Conservation (phyloP, 306 rosid genomes). For the Ormosia semicastrata region DNA sequence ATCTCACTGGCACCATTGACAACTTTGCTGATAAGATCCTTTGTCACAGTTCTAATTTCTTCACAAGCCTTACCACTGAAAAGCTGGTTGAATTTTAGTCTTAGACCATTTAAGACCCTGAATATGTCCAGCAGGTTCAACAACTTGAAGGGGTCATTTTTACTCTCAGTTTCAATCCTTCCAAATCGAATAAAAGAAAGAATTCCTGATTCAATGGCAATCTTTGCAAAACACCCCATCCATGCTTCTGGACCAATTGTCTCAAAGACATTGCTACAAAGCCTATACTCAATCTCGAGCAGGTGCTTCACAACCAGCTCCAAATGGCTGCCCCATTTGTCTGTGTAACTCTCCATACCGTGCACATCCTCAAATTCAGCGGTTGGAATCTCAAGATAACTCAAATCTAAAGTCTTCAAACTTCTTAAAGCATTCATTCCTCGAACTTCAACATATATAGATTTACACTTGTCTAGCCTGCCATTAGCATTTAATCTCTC, state of each 20-base stretch:
- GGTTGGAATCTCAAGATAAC: slow-evolving; percentile 52
- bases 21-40: slow-evolving; percentile 66
- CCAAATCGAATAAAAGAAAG: slow-evolving; percentile 70
- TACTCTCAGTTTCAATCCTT: slow-evolving; percentile 47
- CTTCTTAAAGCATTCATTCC: slow-evolving; percentile 49
- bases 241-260: slow-evolving; percentile 43
- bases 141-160: slow-evolving; percentile 67
- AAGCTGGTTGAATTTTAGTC: slow-evolving; percentile 62
- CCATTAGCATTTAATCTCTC: slow-evolving; percentile 54
- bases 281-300: slow-evolving; percentile 49
- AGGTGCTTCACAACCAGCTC: slow-evolving; percentile 56
- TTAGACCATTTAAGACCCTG: slow-evolving; percentile 54
- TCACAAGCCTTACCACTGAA: slow-evolving; percentile 58
- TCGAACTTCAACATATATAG: slow-evolving; percentile 56
- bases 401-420: slow-evolving; percentile 64
- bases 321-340: slow-evolving; percentile 69
- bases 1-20: slow-evolving; percentile 64
- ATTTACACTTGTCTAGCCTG: slow-evolving; percentile 50
- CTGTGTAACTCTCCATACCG: slow-evolving; percentile 39
- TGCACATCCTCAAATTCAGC: slow-evolving; percentile 36
- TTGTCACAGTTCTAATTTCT: slow-evolving; percentile 56
- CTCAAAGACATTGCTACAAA: slow-evolving; percentile 52
- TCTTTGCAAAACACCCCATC: slow-evolving; percentile 53
- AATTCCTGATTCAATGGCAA: slow-evolving; percentile 60
- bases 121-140: slow-evolving; percentile 76